Percentiles rank a stretch among this genome's conserved stretches.
Conservation (phyloP, 2,329 filamentous ascomycete species). For the Ilyonectria destructans region DNA sequence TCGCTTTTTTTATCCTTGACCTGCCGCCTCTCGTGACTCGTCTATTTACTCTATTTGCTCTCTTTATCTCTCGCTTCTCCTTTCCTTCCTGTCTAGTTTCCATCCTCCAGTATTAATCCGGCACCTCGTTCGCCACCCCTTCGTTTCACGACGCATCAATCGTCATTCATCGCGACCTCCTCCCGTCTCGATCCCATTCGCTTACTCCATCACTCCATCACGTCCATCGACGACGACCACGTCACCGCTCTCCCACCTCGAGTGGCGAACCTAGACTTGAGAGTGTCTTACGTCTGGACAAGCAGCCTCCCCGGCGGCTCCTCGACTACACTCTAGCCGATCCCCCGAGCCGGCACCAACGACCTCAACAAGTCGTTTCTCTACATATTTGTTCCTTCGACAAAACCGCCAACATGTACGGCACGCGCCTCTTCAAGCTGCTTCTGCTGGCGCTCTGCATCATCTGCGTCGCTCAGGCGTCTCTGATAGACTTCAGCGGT, state of each 20-base stretch:
- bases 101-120: slow-evolving; percentile 16
- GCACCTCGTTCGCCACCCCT: slow-evolving; percentile 19
- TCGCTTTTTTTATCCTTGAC: slow-evolving; percentile 31
- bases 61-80: slow-evolving; percentile 17
- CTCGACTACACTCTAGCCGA: slow-evolving; percentile 8
- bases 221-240: not conserved
- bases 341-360: slow-evolving; percentile 8
- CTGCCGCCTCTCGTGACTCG: slow-evolving; percentile 36
- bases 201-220: slow-evolving; percentile 19
- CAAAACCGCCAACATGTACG: slow-evolving; percentile 60
- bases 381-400: not conserved
- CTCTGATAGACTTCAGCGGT: slow-evolving; percentile 48
- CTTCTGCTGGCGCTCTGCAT: slow-evolving; percentile 67
- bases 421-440: slow-evolving; percentile 62
- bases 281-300: slow-evolving; percentile 3
- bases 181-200: slow-evolving; percentile 21
- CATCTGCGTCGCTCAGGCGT: slow-evolving; percentile 63
- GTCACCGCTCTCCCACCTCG: not conserved
- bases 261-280: slow-evolving; percentile 10
- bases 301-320: slow-evolving; percentile 6
- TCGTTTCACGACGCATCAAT: slow-evolving; percentile 26
- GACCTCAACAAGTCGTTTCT: slow-evolving; percentile 6
- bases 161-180: slow-evolving; percentile 14
- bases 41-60: slow-evolving; percentile 27
- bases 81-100: slow-evolving; percentile 19